A percentile compares a stretch with the other conserved stretches of the same genome.
Conservation (phyloP, 2,329 filamentous ascomycete genomes). For the Talaromyces sp. region DNA sequence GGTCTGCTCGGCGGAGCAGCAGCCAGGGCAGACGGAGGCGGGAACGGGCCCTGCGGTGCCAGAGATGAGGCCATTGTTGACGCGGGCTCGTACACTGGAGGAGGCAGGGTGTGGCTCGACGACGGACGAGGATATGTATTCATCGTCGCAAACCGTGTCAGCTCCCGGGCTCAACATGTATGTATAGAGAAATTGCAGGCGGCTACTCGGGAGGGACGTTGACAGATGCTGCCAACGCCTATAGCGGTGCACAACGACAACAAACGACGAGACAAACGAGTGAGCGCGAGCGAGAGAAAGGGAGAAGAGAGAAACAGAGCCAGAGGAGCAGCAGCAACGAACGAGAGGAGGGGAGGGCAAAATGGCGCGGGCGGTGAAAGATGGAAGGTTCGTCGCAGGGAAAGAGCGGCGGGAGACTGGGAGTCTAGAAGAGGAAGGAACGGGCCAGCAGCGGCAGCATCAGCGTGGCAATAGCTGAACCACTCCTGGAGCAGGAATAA, state of each 20-base stretch:
- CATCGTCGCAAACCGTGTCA: slow-evolving; percentile 4
- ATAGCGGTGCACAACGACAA: background rate
- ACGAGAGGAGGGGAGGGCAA: slow-evolving; percentile 4
- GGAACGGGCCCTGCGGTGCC: slow-evolving; percentile 24
- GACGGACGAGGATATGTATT: slow-evolving; percentile 6
- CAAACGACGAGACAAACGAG: background rate
- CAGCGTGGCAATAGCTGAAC: background rate
- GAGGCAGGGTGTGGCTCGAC: background rate
- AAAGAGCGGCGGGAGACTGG: background rate
- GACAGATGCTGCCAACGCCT: background rate
- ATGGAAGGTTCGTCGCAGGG: background rate
- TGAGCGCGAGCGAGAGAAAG: background rate
- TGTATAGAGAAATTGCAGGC: background rate
- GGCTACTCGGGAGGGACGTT: background rate
- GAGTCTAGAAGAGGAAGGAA: slow-evolving; percentile 2
- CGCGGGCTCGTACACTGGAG: slow-evolving; percentile 10
- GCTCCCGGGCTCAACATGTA: background rate
- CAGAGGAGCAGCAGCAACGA: background rate
- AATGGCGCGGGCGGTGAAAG: background rate
- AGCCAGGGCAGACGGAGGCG: slow-evolving; percentile 23
- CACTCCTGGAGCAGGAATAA: too few relatives aligned
- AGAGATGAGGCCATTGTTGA: too few relatives aligned
- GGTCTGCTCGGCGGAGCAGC: slow-evolving; percentile 35
- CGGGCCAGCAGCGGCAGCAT: background rate
- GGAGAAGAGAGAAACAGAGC: background rate